Evolutionary conservation across 2,329 filamentous ascomycete genomes (phyloP), one percentile per base, ranked within the genome.

Genomic region (Apiospora pterosperma): DNA sequence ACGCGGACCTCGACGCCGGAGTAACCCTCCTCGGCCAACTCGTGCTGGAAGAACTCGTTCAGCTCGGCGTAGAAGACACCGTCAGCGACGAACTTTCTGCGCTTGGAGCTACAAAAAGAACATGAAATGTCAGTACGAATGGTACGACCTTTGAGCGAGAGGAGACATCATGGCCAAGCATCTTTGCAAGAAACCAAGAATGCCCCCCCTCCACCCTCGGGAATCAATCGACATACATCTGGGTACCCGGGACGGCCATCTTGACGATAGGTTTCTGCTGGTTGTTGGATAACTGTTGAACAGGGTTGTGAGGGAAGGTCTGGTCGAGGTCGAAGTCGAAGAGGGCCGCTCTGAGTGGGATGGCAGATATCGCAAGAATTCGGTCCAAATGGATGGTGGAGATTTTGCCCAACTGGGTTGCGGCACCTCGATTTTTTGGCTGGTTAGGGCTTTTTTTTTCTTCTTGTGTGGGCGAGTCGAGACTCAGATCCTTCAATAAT

Each of bases 31-130:
- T 99, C 96, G 81, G 96, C 96, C 81, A 99, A 89, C 87, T 99
- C 96, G 84, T 96, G 95, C 90, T 98, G 96, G 93, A 99, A 99
- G 92, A 99, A 99, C 88, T 99, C 96, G 91, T 99, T 99, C 84
- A 99, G 88, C 87, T 99, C 96, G 88, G 96, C 96, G 85, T 97
- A 99, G 92, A 99, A 99, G 80, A 99, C 96, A 90, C 96, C 96
- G 85, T 99, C 96, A 76, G 91, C 92, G 81, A 95, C 91, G 87
- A 94, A 95, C 90, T 95, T 95, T 89, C 92, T 92, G 84, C 91
- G 85, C 90, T 95, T 95, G 82, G 91, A 94, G 84, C 92, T 94
- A 80, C 72, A 63, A 66, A 48, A 36, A 66, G 61, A 62, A 63
- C 14, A 38, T 21, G 19, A 28, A 31, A 58, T 8, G 64, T 72